phyloP scores from a whole-genome alignment of 2,329 filamentous ascomycete species.

The Rugonectria rugulosa region DNA sequence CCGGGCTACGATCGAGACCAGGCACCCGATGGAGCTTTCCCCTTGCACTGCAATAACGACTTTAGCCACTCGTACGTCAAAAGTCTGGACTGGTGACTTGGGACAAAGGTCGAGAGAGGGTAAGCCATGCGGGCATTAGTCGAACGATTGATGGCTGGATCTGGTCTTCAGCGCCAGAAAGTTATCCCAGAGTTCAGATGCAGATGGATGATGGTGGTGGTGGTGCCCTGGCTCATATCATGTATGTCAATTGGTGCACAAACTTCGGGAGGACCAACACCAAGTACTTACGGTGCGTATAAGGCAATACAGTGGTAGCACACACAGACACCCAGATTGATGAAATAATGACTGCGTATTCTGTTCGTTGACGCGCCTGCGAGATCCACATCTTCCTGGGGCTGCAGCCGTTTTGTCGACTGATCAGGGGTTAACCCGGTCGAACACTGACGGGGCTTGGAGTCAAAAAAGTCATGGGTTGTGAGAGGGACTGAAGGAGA shows the following conservation, averaged over 20 bases:
- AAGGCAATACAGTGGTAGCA: not conserved
- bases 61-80: constrained; percentile 1
- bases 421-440: constrained; percentile 10
- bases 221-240: not conserved
- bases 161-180: not conserved
- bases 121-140: not conserved
- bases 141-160: not conserved
- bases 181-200: no score
- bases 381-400: not conserved
- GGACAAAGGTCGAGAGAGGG: not conserved
- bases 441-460: constrained; percentile 5
- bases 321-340: no score
- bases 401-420: constrained; percentile 15
- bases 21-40: not conserved
- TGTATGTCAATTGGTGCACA: not conserved
- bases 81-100: not conserved
- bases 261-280: no score
- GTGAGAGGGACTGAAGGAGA: constrained; percentile 8
- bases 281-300: no score
- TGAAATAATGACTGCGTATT: not conserved
- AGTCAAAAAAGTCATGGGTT: no score
- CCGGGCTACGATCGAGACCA: constrained; percentile 22
- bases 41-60: not conserved
- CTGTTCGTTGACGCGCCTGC: not conserved
- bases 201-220: no score